These are phyloP conservation scores for Pichia nanzhaoensis DNA, from an alignment of 805 yeast genomes.

Conservation along the genomic window DNA sequence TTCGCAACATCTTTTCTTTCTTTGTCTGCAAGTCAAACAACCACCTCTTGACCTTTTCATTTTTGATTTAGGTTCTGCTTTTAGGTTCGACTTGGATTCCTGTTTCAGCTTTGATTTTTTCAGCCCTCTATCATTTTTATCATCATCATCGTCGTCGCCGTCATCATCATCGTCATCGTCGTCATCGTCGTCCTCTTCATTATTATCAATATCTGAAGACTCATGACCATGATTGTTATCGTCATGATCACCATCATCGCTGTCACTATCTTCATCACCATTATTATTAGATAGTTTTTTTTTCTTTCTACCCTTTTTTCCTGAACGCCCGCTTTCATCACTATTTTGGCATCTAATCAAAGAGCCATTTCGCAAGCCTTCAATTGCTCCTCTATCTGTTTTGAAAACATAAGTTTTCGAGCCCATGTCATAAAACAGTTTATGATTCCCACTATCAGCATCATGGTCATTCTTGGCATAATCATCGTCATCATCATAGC, in stretches of 20 bases:
- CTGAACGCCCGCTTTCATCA: neutral
- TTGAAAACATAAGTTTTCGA: slow-evolving; percentile 3
- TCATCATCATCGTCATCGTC: neutral
- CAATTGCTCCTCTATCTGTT: neutral
- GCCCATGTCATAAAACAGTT: neutral
- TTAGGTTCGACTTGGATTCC: no score
- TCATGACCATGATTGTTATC: neutral
- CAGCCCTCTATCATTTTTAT: neutral
- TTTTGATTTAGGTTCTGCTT: slow-evolving; percentile 14
- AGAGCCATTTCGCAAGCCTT: neutral
- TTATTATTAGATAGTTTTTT: neutral
- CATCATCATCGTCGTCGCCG: neutral
- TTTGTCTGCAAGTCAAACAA: slow-evolving; percentile 67
- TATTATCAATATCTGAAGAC: neutral
- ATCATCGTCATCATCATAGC: neutral
- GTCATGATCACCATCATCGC: neutral
- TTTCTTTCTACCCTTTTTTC: neutral
- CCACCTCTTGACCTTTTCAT: slow-evolving; percentile 62
- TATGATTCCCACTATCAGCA: neutral
- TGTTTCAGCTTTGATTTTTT: neutral
- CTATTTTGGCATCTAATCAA: neutral
- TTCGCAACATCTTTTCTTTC: slow-evolving; percentile 78
- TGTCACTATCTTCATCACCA: no score
- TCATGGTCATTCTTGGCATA: neutral
- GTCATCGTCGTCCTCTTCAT: neutral